Base-by-base conservation (phyloP, 352 stramenopile species). In the Phytophthora syringae region DNA sequence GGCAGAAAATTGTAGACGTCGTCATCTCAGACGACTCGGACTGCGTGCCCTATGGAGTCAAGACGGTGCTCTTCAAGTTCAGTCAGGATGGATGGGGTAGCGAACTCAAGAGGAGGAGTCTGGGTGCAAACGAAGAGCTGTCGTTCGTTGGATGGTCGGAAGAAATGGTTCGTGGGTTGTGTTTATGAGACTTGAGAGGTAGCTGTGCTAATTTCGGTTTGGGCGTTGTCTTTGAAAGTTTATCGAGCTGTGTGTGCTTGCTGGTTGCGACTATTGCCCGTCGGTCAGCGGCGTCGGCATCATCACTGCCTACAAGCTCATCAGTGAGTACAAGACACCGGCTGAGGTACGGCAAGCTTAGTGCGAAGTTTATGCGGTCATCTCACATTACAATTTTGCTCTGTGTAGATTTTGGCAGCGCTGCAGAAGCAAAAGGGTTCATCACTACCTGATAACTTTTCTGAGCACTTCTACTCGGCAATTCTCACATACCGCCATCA, bases 1-100 rank as follows among this genome's bases (percentile, higher is more conserved):
- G 84, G 15, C 64, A 78, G 13, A 90, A 87, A 68, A 72, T 98
- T 27, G 76, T 98, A 37, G 97, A 99, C 61, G 82, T 90, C 0
- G 95, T 99, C 24, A 95, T 99, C 27, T 98, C 95, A 12, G 97
- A 99, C 73, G 97, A 99, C 73, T 97, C 89, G 44, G 97, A 99
- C 69, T 95, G 80, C 52, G 82, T 99, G 20, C 87, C 94, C 3
- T 99, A 99, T 69, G 93, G 96, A 7, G 98, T 94, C 78, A 80
- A 78, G 27, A 89, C 79, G 42, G 73, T 89, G 52, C 74, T 99
- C 2, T 98, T 98, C 72, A 99, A 99, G 73, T 80, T 98, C 52
- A 91, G 92, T 49, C 80, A 79, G 2, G 78, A 95, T 40, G 94
- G 89, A 21, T 89, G 83, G 77, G 94, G 87, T 1, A 84, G 90